phyloP scores from a whole-genome alignment of 2,329 filamentous ascomycete species.

The Neonectria hederae region DNA sequence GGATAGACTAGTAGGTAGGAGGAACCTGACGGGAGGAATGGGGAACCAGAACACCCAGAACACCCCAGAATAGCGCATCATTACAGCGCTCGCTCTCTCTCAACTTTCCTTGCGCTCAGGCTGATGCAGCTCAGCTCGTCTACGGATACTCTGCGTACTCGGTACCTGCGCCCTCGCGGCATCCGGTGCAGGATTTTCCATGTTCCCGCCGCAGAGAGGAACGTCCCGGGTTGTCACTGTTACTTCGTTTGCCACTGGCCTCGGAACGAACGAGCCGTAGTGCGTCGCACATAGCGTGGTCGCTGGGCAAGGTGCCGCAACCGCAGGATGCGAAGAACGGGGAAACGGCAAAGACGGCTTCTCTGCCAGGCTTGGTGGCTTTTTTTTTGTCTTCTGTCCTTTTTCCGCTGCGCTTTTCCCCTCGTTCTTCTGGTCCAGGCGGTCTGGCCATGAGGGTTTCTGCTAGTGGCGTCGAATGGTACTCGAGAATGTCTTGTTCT shows the following conservation, averaged over 20 bases:
- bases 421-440: neutral
- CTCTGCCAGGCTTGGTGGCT: conserved; percentile 27
- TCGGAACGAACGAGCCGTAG: conserved; percentile 42
- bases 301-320: neutral
- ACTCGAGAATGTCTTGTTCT: neutral
- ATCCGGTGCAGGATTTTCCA: no score
- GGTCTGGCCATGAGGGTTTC: neutral
- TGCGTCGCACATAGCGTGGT: conserved; percentile 27
- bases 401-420: no score
- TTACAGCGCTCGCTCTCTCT: neutral
- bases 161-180: neutral
- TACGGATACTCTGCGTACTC: neutral
- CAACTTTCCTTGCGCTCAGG: neutral
- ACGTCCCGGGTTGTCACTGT: neutral
- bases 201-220: no score
- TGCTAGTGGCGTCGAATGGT: neutral
- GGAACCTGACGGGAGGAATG: no score
- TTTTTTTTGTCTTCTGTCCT: neutral
- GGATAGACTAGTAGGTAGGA: no score
- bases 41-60: no score
- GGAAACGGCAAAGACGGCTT: conserved; percentile 41
- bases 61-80: no score
- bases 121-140: neutral
- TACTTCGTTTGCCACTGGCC: neutral
- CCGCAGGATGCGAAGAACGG: conserved; percentile 3